Conservation (phyloP, 2,329 filamentous ascomycete species). For the Cladobotryum protrusum region DNA sequence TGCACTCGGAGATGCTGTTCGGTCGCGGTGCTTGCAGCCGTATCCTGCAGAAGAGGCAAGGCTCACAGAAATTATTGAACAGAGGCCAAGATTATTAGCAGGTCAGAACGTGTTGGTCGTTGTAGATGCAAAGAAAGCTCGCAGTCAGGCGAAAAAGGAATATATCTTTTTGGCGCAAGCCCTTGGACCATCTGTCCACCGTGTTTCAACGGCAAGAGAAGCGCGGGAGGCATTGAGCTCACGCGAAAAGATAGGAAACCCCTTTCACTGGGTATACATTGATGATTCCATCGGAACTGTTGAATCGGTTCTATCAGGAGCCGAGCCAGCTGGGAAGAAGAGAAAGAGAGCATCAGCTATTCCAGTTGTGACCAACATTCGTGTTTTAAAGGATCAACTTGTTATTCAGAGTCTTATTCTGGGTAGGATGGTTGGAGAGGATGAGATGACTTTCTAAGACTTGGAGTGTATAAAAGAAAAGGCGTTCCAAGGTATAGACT, state of each 20-base stretch:
- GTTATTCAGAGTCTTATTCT: constrained; percentile 90
- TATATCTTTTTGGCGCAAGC: constrained; percentile 78
- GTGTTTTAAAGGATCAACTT: constrained; percentile 75
- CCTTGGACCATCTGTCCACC: constrained; percentile 64
- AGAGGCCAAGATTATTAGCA: constrained; percentile 57
- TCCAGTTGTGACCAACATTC: constrained; percentile 45
- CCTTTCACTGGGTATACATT: constrained; percentile 75
- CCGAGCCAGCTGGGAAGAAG: constrained; percentile 31
- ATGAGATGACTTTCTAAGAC: constrained; percentile 29
- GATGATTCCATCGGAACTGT: constrained; percentile 57
- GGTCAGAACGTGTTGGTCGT: constrained; percentile 66
- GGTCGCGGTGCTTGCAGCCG: constrained; percentile 61
- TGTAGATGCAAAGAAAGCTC: constrained; percentile 48
- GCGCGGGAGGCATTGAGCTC: constrained; percentile 55
- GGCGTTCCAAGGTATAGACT: not conserved
- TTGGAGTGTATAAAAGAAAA: not conserved
- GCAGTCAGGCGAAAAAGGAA: constrained; percentile 60
- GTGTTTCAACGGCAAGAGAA: constrained; percentile 59
- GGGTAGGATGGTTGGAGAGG: constrained; percentile 66
- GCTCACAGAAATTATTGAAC: constrained; percentile 50
- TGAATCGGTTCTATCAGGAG: constrained; percentile 38
- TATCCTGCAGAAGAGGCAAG: constrained; percentile 54
- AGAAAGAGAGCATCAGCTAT: constrained; percentile 28
- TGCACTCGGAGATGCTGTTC: constrained; percentile 68
- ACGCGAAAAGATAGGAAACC: constrained; percentile 37